phyloP scores from a whole-genome alignment of 2,329 filamentous ascomycete genomes.

The Botrytis tulipae region DNA sequence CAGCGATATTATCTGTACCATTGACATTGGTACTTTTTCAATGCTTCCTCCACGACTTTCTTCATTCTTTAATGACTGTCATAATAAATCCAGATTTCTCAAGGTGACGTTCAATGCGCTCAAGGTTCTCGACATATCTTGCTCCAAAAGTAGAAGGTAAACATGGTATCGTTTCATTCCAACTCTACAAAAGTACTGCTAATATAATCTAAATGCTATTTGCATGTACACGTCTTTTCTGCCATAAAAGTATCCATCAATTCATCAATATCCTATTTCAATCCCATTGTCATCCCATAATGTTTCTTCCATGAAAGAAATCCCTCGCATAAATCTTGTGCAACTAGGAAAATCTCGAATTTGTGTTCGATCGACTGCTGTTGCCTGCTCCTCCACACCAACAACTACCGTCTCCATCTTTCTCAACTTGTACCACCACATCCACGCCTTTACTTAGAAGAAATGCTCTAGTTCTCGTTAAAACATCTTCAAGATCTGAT shows the following conservation, averaged over 20 bases:
- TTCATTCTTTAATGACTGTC: neutral
- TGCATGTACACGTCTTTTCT: neutral
- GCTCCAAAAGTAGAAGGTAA: neutral
- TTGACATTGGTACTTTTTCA: rapidly evolving
- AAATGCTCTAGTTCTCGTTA: constrained; percentile 71
- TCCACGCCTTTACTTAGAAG: constrained; percentile 71
- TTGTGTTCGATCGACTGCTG: constrained; percentile 7
- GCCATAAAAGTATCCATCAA: neutral
- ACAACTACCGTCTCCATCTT: constrained; percentile 69
- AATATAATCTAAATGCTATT: neutral
- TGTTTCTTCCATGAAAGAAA: neutral
- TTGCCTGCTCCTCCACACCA: constrained; percentile 50
- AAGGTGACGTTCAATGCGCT: neutral
- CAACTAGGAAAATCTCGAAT: constrained; percentile 18
- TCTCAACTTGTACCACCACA: constrained; percentile 82
- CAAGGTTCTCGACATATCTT: neutral
- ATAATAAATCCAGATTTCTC: neutral
- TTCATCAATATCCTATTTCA: neutral
- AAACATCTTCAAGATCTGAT: constrained; percentile 77
- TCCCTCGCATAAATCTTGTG: neutral
- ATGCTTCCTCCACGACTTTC: neutral
- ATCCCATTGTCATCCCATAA: neutral
- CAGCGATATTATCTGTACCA: neutral
- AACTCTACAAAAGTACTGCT: neutral
- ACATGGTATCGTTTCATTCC: neutral